Conservation (phyloP, 1,139 yeast genomes). For the Suzukiozyma palmioleophila region DNA sequence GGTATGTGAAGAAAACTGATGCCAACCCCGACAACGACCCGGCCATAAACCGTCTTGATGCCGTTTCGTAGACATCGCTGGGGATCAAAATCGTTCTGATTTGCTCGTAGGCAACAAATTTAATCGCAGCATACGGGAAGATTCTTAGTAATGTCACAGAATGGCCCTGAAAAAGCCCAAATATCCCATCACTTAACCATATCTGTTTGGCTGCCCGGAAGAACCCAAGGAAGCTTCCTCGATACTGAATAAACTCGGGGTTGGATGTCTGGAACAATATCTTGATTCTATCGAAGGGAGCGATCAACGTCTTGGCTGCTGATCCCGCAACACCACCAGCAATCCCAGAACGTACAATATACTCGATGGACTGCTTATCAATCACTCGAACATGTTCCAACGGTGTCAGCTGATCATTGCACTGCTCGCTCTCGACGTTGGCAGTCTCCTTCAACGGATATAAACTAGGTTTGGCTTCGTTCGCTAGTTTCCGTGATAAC, state of each 20-base stretch:
- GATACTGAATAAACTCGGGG: conserved; percentile 75
- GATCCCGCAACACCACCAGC: conserved; percentile 98
- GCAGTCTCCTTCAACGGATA: neutral
- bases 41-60: conserved; percentile 72
- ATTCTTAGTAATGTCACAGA: conserved; percentile 86
- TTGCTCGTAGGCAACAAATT: conserved; percentile 97
- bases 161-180: conserved; percentile 92
- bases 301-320: conserved; percentile 90
- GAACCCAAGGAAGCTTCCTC: conserved; percentile 79
- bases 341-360: conserved; percentile 75
- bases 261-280: conserved; percentile 92
- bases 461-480: conserved; percentile 1
- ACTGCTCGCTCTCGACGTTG: neutral
- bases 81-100: conserved; percentile 79
- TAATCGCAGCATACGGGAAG: conserved; percentile 96
- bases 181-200: conserved; percentile 63
- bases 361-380: conserved; percentile 69
- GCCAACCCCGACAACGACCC: conserved; percentile 89
- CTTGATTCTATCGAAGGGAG: conserved; percentile 93
- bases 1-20: conserved; percentile 87
- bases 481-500: neutral
- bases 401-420: conserved; percentile 29
- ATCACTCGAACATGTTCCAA: conserved; percentile 19
- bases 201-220: conserved; percentile 68
- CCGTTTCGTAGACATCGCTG: conserved; percentile 68